Conservation (phyloP, 345 rosid species). For the Iberis pinnata region DNA sequence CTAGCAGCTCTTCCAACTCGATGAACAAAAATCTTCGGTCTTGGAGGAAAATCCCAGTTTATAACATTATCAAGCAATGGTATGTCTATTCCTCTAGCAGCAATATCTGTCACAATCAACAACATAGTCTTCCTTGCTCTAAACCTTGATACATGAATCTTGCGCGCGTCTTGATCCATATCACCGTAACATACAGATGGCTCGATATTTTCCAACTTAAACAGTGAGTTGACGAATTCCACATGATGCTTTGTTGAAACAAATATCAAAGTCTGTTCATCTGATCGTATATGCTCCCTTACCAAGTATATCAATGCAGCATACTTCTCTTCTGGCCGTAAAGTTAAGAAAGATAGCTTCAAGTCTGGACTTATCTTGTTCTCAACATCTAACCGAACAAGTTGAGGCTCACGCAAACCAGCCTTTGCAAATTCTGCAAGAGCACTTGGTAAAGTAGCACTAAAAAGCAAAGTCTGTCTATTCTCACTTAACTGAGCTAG, state of each 20-base stretch:
- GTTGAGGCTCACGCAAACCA: conserved; percentile 87
- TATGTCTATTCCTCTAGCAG: conserved; percentile 96
- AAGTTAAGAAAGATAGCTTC: conserved; percentile 55
- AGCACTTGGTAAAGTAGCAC: conserved; percentile 94
- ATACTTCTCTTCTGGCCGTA: conserved; percentile 83
- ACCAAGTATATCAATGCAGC: conserved; percentile 78
- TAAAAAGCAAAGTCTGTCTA: conserved; percentile 88
- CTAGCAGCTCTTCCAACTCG: conserved; percentile 94
- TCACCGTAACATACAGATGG: conserved; percentile 96
- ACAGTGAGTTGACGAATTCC: conserved; percentile 75
- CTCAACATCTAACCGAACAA: conserved; percentile 85
- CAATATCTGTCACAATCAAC: conserved; percentile 89
- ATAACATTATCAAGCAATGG: conserved; percentile 96
- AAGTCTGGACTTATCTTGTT: conserved; percentile 90
- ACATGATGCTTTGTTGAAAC: conserved; percentile 98
- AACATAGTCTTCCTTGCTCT: conserved; percentile 80
- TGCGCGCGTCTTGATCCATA: conserved; percentile 97
- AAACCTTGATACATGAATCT: conserved; percentile 80
- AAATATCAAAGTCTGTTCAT: conserved; percentile 77
- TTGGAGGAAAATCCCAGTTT: conserved; percentile 96
- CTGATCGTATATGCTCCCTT: conserved; percentile 68
- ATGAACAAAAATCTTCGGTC: conserved; percentile 91
- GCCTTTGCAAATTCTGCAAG: conserved; percentile 97
- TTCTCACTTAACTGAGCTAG: conserved; percentile 76
- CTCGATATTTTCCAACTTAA: conserved; percentile 70